Conservation (phyloP, 441 rosid species). For the Hura crepitans region DNA sequence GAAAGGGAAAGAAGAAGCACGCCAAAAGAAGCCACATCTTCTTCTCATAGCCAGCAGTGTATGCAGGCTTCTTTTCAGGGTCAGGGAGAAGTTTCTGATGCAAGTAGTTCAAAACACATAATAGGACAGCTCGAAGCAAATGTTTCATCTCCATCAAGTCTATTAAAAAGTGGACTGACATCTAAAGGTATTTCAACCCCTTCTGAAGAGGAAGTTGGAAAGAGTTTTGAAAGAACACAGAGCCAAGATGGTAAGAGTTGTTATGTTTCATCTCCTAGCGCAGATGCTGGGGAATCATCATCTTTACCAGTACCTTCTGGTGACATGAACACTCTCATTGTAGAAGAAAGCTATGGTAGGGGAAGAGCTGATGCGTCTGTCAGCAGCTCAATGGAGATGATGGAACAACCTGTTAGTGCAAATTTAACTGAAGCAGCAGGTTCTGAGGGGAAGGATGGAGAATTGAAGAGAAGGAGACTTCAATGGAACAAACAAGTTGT, state of each 20-base stretch:
- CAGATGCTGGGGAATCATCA: conserved; percentile 36
- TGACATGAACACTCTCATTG: conserved; percentile 33
- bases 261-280: conserved; percentile 33
- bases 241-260: conserved; percentile 35
- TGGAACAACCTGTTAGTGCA: conserved; percentile 36
- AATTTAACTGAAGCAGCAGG: conserved; percentile 41
- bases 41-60: conserved; percentile 34
- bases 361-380: conserved; percentile 32
- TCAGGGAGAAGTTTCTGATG: conserved; percentile 37
- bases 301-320: conserved; percentile 32
- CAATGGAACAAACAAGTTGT: conserved; percentile 65
- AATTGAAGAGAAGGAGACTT: conserved; percentile 57
- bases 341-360: conserved; percentile 41
- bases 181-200: conserved; percentile 40
- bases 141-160: conserved; percentile 32
- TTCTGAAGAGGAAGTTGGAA: conserved; percentile 38
- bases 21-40: conserved; percentile 40
- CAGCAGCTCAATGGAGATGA: conserved; percentile 36
- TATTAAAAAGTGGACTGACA: conserved; percentile 40
- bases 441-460: conserved; percentile 36
- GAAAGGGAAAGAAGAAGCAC: conserved; percentile 37
- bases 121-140: conserved; percentile 33
- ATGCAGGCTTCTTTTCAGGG: conserved; percentile 32
- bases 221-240: conserved; percentile 22
- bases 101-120: conserved; percentile 29